phyloP scores from a whole-genome alignment of 345 rosid species.

The Gynandropsis gynandra region DNA sequence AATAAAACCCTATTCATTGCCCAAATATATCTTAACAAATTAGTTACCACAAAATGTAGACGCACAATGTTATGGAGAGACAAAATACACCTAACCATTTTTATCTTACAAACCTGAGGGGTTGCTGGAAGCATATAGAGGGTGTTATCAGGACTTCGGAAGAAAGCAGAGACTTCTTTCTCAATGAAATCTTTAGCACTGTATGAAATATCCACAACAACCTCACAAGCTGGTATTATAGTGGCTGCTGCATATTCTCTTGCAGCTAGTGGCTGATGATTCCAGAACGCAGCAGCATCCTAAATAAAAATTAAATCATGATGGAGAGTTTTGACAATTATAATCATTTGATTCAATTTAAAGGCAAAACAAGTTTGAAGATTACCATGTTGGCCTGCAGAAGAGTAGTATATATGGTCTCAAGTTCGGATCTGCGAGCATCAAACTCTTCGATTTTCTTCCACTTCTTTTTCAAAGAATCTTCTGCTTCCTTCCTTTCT shows the following conservation, averaged over 20 bases:
- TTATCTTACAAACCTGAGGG: constrained; percentile 54
- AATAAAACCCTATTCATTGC: too few species aligned
- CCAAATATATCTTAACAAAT: not conserved
- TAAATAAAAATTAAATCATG: constrained; percentile 25
- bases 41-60: not conserved
- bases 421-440: constrained; percentile 84
- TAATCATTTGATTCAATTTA: not conserved
- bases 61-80: not conserved
- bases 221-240: constrained; percentile 65
- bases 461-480: constrained; percentile 81
- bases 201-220: constrained; percentile 60
- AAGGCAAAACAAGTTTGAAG: not conserved
- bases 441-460: constrained; percentile 91
- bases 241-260: constrained; percentile 79
- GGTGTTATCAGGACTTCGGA: constrained; percentile 72
- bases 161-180: constrained; percentile 75
- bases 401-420: constrained; percentile 63
- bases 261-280: constrained; percentile 76
- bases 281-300: constrained; percentile 86
- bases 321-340: constrained; percentile 7
- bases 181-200: constrained; percentile 64
- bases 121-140: constrained; percentile 89
- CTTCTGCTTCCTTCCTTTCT: constrained; percentile 89
- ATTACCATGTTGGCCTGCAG: constrained; percentile 75
- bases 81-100: not conserved